Evolutionary conservation across 768 basidiomycete genomes (phyloP).

Genomic region (Agaricus blazei): DNA sequence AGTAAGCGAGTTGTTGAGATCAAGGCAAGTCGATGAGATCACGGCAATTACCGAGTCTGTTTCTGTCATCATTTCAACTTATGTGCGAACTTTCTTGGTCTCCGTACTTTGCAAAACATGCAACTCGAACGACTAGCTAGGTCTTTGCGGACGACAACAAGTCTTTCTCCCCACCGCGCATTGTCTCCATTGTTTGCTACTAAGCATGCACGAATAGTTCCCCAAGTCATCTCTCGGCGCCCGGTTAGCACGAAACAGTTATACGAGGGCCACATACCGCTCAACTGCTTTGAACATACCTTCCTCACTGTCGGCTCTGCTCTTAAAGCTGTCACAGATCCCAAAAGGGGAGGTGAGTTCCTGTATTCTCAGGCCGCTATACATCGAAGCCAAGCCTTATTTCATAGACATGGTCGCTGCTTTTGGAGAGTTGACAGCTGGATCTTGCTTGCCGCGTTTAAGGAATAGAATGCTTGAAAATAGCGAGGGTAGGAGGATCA

Average conservation of each 20-base stretch:
- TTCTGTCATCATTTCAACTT: too few species aligned
- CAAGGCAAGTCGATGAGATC: too few species aligned
- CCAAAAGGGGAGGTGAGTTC: conserved; percentile 74
- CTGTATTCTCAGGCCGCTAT: background rate
- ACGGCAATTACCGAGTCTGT: too few species aligned
- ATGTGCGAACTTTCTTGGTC: too few species aligned
- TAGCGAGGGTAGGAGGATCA: conserved; percentile 77
- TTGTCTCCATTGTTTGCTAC: background rate
- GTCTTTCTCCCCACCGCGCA: too few species aligned
- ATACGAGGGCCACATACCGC: conserved; percentile 78
- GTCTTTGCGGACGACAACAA: too few species aligned
- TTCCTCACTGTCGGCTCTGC: conserved; percentile 86
- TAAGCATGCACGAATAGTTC: background rate
- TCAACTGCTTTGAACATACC: conserved; percentile 78
- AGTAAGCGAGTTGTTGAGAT: too few species aligned
- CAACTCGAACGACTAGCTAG: too few species aligned
- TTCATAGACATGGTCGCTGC: conserved; percentile 88
- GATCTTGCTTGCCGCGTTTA: conserved; percentile 67
- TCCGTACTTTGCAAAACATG: too few species aligned
- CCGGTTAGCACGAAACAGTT: conserved; percentile 33
- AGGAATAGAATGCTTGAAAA: conserved; percentile 75
- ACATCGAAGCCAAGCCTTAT: conserved; percentile 1
- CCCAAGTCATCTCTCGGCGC: conserved; percentile 11
- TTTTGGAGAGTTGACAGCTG: conserved; percentile 89
- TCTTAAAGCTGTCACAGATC: conserved; percentile 74